Evolutionary conservation across 140 eudicot genomes (phyloP).

Genomic region (Ambrosia hybrid): DNA sequence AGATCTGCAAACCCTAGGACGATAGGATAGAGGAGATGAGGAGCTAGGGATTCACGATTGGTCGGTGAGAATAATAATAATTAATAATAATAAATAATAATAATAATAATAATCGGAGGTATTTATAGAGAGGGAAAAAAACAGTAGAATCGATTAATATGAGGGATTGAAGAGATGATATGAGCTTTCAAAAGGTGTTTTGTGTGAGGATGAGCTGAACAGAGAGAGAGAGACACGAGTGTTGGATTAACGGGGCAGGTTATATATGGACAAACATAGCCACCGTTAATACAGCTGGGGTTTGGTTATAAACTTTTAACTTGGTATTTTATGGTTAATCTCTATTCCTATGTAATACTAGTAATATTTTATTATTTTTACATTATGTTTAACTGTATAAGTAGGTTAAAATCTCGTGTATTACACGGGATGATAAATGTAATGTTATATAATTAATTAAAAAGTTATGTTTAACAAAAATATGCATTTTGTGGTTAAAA

Average conservation of each 20-base stretch:
- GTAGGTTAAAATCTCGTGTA: too few species aligned
- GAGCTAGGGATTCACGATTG: conserved; percentile 24
- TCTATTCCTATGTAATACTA: too few species aligned
- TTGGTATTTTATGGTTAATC: not conserved
- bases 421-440: too few species aligned
- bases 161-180: conserved; percentile 14
- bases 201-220: conserved; percentile 15
- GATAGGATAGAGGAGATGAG: conserved; percentile 2
- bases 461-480: too few species aligned
- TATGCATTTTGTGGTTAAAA: too few species aligned
- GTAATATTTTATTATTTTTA: too few species aligned
- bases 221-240: not conserved
- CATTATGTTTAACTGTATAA: too few species aligned
- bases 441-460: too few species aligned
- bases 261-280: conserved; percentile 27
- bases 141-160: conserved; percentile 40
- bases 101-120: too few species aligned
- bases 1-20: conserved; percentile 61
- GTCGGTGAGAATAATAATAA: conserved; percentile 12
- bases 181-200: conserved; percentile 15
- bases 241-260: conserved; percentile 33
- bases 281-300: not conserved
- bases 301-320: too few species aligned
- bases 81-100: too few species aligned
- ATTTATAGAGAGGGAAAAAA: too few species aligned